Percentiles rank a stretch among this genome's conserved stretches.
Conservation (phyloP, 164 flowering plant species). For the Stephania yunnanensis region DNA sequence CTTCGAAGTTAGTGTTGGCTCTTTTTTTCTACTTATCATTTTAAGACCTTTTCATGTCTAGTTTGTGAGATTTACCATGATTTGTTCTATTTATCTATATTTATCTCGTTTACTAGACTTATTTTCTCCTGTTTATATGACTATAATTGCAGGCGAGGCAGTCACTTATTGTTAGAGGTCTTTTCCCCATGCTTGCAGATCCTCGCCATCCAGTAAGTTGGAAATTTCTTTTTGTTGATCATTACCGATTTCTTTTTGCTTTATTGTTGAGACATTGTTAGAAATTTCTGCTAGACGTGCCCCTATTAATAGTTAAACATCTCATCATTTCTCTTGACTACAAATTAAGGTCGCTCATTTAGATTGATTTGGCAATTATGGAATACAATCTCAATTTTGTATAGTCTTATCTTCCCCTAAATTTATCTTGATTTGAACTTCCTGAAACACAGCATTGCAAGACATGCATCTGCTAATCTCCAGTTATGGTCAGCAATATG, state of each 20-base stretch:
- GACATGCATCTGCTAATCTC: too few species aligned
- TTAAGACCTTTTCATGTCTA: background rate
- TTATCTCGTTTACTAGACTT: too few species aligned
- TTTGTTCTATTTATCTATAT: background rate
- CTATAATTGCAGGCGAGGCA: slow-evolving; percentile 50
- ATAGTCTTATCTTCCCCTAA: background rate
- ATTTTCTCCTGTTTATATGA: background rate
- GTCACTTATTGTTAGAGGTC: slow-evolving; percentile 58
- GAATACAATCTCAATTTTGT: background rate
- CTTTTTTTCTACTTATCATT: slow-evolving; percentile 3
- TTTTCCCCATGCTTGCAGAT: slow-evolving; percentile 70
- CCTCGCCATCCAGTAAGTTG: slow-evolving; percentile 54
- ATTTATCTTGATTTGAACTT: background rate
- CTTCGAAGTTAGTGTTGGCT: slow-evolving; percentile 54
- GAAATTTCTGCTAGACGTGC: background rate
- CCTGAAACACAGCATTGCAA: too few species aligned
- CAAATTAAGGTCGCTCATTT: background rate
- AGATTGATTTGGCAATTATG: background rate
- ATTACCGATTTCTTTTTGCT: background rate
- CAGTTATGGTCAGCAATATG: too few species aligned
- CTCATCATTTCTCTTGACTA: background rate
- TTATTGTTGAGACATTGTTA: background rate
- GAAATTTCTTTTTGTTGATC: background rate
- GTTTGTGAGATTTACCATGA: background rate
- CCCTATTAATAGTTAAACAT: background rate